Conservation (phyloP, 352 stramenopile genomes). For the Globisporangium megalacanthum region DNA sequence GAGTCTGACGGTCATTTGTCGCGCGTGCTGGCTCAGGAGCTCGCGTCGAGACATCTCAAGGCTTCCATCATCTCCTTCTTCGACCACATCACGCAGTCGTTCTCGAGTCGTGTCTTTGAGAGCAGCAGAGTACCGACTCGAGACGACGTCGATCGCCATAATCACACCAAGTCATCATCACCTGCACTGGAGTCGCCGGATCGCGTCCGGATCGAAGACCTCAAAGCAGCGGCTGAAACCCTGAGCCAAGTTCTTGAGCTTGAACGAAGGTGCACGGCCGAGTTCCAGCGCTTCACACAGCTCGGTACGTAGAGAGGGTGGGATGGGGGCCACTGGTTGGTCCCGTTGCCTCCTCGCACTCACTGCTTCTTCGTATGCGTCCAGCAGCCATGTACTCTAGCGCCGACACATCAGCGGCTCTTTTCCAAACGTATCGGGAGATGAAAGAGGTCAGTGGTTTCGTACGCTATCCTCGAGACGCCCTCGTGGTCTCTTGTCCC, state of each 20-base stretch:
- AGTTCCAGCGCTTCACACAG: constrained; percentile 12
- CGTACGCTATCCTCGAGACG: too few species aligned
- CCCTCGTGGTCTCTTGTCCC: too few species aligned
- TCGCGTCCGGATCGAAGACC: background rate
- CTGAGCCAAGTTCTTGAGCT: constrained; percentile 9
- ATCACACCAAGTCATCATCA: background rate
- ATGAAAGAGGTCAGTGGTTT: constrained; percentile 6
- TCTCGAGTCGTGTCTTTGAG: constrained; percentile 24
- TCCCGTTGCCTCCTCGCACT: background rate
- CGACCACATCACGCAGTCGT: constrained; percentile 20
- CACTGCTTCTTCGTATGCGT: background rate
- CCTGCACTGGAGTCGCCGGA: background rate
- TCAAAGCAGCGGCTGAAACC: background rate
- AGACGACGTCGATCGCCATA: background rate
- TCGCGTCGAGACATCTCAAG: constrained; percentile 27
- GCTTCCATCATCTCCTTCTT: constrained; percentile 33
- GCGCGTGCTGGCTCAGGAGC: constrained; percentile 16
- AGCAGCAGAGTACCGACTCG: background rate
- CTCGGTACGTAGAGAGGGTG: constrained; percentile 3
- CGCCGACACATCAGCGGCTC: background rate
- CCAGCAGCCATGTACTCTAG: constrained; percentile 10
- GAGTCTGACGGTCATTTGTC: background rate
- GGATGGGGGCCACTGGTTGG: background rate
- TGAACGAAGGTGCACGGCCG: constrained; percentile 6
- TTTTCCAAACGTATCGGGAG: constrained; percentile 5